Evolutionary conservation across 495 filamentous ascomycete genomes (phyloP).

Genomic region (Thermochaetoides thermophila): DNA sequence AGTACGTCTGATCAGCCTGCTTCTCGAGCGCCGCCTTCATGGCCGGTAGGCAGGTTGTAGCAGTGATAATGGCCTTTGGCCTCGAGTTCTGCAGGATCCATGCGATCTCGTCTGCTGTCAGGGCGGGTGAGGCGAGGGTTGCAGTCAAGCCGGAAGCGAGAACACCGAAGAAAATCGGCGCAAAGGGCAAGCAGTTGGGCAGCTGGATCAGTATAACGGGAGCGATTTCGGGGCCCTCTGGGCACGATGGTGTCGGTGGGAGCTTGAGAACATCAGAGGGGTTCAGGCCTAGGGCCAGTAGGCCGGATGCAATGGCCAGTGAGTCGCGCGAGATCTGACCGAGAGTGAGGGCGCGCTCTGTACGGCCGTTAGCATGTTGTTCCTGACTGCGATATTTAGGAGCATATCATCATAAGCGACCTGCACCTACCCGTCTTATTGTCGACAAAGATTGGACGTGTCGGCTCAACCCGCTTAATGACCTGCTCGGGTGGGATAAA

Average conservation of each 20-base stretch:
- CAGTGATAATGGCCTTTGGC: slow-evolving; percentile 19
- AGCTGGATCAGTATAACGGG: slow-evolving; percentile 22
- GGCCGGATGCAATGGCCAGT: slow-evolving; percentile 11
- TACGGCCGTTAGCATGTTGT: neutral
- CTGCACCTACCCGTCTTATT: slow-evolving; percentile 11
- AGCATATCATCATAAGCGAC: neutral
- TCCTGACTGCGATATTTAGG: neutral
- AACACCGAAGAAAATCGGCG: slow-evolving; percentile 14
- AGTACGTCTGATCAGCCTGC: slow-evolving; percentile 9
- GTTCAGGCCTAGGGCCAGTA: slow-evolving; percentile 12
- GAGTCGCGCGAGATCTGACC: slow-evolving; percentile 14
- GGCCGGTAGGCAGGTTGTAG: slow-evolving; percentile 13
- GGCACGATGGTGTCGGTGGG: slow-evolving; percentile 17
- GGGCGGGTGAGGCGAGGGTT: slow-evolving; percentile 20
- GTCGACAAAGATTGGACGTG: slow-evolving; percentile 18
- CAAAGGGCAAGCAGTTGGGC: slow-evolving; percentile 18
- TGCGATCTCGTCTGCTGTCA: slow-evolving; percentile 20
- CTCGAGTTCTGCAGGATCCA: slow-evolving; percentile 22
- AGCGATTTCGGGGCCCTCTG: slow-evolving; percentile 16
- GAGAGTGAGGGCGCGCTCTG: slow-evolving; percentile 16
- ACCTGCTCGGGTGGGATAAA: slow-evolving; percentile 12
- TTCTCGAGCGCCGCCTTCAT: slow-evolving; percentile 14
- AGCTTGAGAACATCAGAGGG: slow-evolving; percentile 14
- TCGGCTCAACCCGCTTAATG: slow-evolving; percentile 10
- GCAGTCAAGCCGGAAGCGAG: slow-evolving; percentile 19